These are phyloP conservation scores for Ustilago bromivora DNA, from an alignment of 1,284 basidiomycete genomes.

Conservation along the genomic window DNA sequence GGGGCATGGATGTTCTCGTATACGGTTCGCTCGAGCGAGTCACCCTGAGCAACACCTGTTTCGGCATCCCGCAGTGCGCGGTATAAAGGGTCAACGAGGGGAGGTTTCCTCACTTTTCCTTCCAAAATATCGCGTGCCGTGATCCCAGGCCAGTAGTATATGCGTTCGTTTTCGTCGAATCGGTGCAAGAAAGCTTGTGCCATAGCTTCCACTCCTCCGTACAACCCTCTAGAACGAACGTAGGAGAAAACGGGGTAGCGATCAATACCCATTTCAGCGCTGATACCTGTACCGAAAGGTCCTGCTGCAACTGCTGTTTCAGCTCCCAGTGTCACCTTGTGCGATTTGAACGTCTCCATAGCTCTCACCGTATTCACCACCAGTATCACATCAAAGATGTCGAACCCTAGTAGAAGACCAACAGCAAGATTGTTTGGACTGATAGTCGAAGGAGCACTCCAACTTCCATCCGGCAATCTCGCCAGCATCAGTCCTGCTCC, in stretches of 20 bases:
- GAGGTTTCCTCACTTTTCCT: conserved; percentile 69
- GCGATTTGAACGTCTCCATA: conserved; percentile 72
- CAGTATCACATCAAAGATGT: conserved; percentile 67
- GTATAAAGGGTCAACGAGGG: conserved; percentile 71
- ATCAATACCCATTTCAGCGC: conserved; percentile 71
- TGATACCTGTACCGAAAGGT: conserved; percentile 73
- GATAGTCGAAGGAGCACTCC: conserved; percentile 73
- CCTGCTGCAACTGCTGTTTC: conserved; percentile 73
- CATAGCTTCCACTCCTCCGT: conserved; percentile 67
- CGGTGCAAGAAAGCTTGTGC: conserved; percentile 61
- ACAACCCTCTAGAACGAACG: conserved; percentile 66
- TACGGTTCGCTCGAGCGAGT: conserved; percentile 61
- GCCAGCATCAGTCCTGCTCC: conserved; percentile 71
- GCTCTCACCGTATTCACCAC: conserved; percentile 72
- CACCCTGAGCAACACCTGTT: conserved; percentile 72
- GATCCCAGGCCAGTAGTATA: conserved; percentile 68
- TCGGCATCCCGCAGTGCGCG: conserved; percentile 73
- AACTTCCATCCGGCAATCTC: conserved; percentile 66
- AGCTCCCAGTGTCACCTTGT: conserved; percentile 73
- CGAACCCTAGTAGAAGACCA: conserved; percentile 62
- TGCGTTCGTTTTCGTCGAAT: conserved; percentile 67
- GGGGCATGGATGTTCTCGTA: conserved; percentile 49
- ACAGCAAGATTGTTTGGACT: conserved; percentile 72
- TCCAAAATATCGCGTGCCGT: conserved; percentile 61
- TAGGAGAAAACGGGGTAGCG: conserved; percentile 67